Evolutionary conservation across 2,329 filamentous ascomycete species (phyloP).

Genomic region (Aspergillus sp.): DNA sequence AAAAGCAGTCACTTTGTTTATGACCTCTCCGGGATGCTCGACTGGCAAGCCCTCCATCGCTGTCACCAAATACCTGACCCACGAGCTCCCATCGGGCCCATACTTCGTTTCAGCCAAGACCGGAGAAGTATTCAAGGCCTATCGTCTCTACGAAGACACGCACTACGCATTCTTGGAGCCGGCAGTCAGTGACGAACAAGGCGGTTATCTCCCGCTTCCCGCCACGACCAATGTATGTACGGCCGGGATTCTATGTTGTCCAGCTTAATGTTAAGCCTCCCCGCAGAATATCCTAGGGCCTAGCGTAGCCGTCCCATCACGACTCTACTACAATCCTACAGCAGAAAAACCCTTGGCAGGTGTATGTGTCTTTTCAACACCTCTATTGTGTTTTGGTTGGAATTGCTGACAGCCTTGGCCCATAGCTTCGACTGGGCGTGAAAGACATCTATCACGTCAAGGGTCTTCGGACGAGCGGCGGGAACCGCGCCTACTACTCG

Average conservation of each 20-base stretch:
- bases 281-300: constrained; percentile 19
- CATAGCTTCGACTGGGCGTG: constrained; percentile 49
- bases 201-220: constrained; percentile 15
- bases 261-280: no score
- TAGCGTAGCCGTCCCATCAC: constrained; percentile 55
- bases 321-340: constrained; percentile 57
- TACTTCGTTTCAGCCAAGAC: constrained; percentile 48
- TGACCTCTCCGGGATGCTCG: constrained; percentile 2
- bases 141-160: constrained; percentile 50
- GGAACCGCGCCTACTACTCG: constrained; percentile 57
- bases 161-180: constrained; percentile 51
- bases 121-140: constrained; percentile 49
- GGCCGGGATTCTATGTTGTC: no score
- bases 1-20: background rate
- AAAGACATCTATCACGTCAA: constrained; percentile 63
- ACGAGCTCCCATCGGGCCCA: constrained; percentile 43
- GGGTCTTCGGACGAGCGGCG: constrained; percentile 56
- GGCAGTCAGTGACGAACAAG: constrained; percentile 26
- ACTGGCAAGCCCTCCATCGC: background rate
- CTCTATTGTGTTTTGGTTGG: no score
- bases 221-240: constrained; percentile 2
- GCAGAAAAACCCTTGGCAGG: constrained; percentile 58
- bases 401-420: no score
- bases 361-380: no score
- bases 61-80: background rate